Conservation (phyloP, 108 stramenopile species). For the Phaeodactylum tricornutum region DNA sequence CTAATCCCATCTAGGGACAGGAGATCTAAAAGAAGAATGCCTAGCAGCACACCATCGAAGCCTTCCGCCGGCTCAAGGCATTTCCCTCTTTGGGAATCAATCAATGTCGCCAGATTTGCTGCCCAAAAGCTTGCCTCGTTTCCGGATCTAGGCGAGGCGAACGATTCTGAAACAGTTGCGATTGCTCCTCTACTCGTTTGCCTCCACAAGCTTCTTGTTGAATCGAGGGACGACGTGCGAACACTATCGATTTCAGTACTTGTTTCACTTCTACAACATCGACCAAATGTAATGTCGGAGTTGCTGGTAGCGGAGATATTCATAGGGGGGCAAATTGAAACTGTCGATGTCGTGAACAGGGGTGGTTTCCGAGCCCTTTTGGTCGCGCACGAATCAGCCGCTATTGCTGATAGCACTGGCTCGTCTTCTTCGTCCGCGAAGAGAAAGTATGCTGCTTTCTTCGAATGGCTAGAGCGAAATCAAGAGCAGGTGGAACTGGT, state of each 20-base stretch:
- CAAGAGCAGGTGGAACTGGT: conserved; percentile 50
- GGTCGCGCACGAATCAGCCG: conserved; percentile 62
- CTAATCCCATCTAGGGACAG: conserved; percentile 44
- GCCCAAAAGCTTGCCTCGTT: conserved; percentile 22
- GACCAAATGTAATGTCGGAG: conserved; percentile 60
- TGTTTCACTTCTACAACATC: conserved; percentile 51
- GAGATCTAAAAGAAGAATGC: neutral
- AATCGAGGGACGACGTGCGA: conserved; percentile 42
- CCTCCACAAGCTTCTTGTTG: conserved; percentile 44
- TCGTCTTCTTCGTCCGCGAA: conserved; percentile 21
- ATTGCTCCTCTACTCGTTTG: conserved; percentile 63
- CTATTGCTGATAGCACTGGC: conserved; percentile 33
- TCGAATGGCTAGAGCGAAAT: conserved; percentile 72
- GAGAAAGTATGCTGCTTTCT: conserved; percentile 62
- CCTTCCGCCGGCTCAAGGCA: conserved; percentile 40
- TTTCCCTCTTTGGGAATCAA: conserved; percentile 66
- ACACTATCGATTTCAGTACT: conserved; percentile 52
- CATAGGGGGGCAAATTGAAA: conserved; percentile 42
- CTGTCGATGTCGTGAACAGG: conserved; percentile 72
- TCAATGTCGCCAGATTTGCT: conserved; percentile 51
- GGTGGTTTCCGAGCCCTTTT: conserved; percentile 79
- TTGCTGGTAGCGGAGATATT: conserved; percentile 59
- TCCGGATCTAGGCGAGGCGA: conserved; percentile 46
- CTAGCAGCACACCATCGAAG: conserved; percentile 12
- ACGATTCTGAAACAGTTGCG: conserved; percentile 60